Base-by-base conservation (phyloP, 1,284 basidiomycete species). In the Trametes hirsuta region DNA sequence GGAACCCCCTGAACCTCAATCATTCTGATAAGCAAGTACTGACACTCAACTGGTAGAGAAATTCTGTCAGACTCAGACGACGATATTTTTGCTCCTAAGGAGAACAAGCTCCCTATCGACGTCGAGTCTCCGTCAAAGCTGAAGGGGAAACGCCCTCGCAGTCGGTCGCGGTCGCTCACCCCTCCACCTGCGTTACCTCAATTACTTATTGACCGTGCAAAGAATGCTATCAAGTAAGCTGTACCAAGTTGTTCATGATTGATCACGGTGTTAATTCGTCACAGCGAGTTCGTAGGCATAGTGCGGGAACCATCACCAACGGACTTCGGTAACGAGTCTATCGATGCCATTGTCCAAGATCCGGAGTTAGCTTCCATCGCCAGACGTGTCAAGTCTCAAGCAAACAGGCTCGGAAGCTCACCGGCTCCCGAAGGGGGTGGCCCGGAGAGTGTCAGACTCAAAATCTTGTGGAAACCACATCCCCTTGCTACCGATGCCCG, bases 161-260 rank as follows among this genome's bases (percentile, higher is more conserved):
- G 83, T 70, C 84, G 84, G 37, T 91, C 89, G 18, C 74, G 76
- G 35, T 91, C 90, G 2, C 80, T 91, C 40, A 92, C 90, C 2
- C 90, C 90, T 9, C 90, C 90, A 3, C 90, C 90, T 1, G 77
- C 76, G 22, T 69, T 91, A 14, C 74, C 84, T 1, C 68, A 74
- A 11, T 74, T 82, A 35, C 80, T 83, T 49, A 74, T 85, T 1
- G 77, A 82, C 66, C 77, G 78, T 55, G 84, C 86, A 9, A 81
- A 79, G 39, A 76, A 81, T 30, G 71, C 87, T 18, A 81, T 90
- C 45, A 79, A 84, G 89, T 89, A 66, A 44, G 81, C 64, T 30
- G 44, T 46, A 47, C 5, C 30, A 4, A 12, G 6, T 50, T 12
- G 5, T 22, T n/a, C 4, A 22, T 3, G 6, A 15, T 1, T n/a